Conservation (phyloP, 2,329 filamentous ascomycete genomes). For the Trichoderma brevicompactum region DNA sequence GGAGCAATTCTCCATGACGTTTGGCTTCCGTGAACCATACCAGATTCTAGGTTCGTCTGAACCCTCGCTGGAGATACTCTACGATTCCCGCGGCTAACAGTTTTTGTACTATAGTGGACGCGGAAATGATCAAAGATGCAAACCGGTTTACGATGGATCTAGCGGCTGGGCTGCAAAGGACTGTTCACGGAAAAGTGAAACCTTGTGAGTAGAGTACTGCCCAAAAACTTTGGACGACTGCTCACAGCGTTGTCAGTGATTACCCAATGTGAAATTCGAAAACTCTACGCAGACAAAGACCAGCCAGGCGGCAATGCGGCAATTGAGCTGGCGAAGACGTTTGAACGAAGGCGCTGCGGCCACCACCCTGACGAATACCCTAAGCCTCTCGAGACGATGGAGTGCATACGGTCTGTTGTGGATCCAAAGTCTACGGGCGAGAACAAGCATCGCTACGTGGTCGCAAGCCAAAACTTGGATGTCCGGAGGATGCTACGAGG, state of each 20-base stretch:
- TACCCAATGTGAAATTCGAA: conserved; percentile 79
- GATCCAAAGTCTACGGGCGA: conserved; percentile 72
- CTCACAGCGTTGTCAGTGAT: conserved; percentile 60
- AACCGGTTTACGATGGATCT: conserved; percentile 88
- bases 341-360: conserved; percentile 76
- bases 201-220: conserved; percentile 61
- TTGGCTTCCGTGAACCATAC: conserved; percentile 92
- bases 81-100: background rate
- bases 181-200: conserved; percentile 85
- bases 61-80: background rate
- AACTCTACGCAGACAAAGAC: conserved; percentile 68
- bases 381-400: conserved; percentile 68
- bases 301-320: conserved; percentile 60
- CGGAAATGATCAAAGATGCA: conserved; percentile 81
- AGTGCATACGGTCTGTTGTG: conserved; percentile 75
- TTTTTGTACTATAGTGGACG: conserved; percentile 64
- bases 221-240: conserved; percentile 4
- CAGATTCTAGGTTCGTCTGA: conserved; percentile 71
- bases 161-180: conserved; percentile 73
- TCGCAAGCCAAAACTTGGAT: conserved; percentile 72
- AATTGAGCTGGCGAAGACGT: conserved; percentile 74
- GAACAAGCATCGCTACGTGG: conserved; percentile 80
- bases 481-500: conserved; percentile 66
- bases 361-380: conserved; percentile 75
- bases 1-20: conserved; percentile 84